Evolutionary conservation across 495 filamentous ascomycete species (phyloP).

Genomic region (Jackrogersella multiformis): DNA sequence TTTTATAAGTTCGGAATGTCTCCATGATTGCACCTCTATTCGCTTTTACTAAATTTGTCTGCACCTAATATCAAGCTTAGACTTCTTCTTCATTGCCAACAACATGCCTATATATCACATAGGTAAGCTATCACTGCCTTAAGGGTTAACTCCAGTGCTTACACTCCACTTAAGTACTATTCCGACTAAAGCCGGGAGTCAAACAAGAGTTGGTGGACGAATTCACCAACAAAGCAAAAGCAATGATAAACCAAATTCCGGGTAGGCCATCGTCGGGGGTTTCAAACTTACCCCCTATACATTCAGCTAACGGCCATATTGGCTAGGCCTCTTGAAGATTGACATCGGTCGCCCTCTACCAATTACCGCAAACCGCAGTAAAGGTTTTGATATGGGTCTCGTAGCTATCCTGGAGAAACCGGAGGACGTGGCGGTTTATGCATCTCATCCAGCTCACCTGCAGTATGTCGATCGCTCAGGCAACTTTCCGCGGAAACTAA

Average conservation of each 20-base stretch:
- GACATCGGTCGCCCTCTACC: slow-evolving; percentile 9
- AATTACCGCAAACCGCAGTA: not conserved
- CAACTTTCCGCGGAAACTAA: slow-evolving; percentile 1
- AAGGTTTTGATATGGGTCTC: slow-evolving; percentile 12
- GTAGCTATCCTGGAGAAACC: slow-evolving; percentile 13
- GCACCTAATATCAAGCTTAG: not conserved
- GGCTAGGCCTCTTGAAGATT: slow-evolving; percentile 11
- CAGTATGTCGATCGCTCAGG: slow-evolving; percentile 5
- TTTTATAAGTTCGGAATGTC: not conserved
- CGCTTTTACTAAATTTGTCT: not conserved
- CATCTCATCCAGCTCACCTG: slow-evolving; percentile 20
- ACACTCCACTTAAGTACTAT: slow-evolving; percentile 1
- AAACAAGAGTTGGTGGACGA: slow-evolving; percentile 6
- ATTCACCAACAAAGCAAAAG: slow-evolving; percentile 6
- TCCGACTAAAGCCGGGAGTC: not conserved
- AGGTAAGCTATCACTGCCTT: not conserved
- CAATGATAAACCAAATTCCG: slow-evolving; percentile 12
- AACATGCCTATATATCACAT: slow-evolving; percentile 27
- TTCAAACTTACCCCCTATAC: not conserved
- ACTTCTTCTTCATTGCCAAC: not conserved
- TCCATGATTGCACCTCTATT: not conserved
- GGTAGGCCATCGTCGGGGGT: not conserved
- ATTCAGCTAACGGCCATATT: not conserved
- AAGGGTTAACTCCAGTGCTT: not conserved
- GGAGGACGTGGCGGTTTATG: slow-evolving; percentile 13